Conservation (phyloP, 768 basidiomycete genomes). For the Boletus pseudopeckii region DNA sequence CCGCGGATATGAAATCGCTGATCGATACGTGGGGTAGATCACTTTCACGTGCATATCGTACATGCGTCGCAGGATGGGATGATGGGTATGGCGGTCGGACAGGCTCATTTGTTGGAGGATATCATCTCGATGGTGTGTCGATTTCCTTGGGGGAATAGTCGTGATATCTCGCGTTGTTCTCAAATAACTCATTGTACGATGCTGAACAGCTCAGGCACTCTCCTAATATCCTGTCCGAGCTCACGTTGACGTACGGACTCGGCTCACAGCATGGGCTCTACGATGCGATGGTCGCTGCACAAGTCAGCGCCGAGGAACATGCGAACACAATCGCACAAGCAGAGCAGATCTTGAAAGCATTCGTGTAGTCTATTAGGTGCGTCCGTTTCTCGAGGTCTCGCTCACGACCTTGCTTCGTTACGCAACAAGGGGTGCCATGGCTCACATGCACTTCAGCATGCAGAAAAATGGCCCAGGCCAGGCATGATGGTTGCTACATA, state of each 20-base stretch:
- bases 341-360: background rate
- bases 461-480: background rate
- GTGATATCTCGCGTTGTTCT: background rate
- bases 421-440: background rate
- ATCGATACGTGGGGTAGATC: conserved; percentile 49
- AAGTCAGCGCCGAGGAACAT: conserved; percentile 4
- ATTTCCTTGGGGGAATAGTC: background rate
- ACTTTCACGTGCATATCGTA: conserved; percentile 92
- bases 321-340: background rate
- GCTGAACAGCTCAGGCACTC: conserved; percentile 60
- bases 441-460: background rate
- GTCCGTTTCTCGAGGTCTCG: background rate
- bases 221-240: conserved; percentile 54
- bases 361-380: background rate
- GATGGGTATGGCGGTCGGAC: conserved; percentile 78
- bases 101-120: conserved; percentile 91
- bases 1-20: background rate
- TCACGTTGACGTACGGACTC: conserved; percentile 80
- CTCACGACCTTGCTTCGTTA: background rate
- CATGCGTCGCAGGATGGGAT: conserved; percentile 59
- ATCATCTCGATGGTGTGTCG: conserved; percentile 73
- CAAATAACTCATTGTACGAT: background rate
- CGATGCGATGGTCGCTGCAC: conserved; percentile 40
- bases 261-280: conserved; percentile 80
- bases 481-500: background rate